Evolutionary conservation across 1,284 basidiomycete genomes (phyloP).

Genomic region (Xerocomus nothofagi): DNA sequence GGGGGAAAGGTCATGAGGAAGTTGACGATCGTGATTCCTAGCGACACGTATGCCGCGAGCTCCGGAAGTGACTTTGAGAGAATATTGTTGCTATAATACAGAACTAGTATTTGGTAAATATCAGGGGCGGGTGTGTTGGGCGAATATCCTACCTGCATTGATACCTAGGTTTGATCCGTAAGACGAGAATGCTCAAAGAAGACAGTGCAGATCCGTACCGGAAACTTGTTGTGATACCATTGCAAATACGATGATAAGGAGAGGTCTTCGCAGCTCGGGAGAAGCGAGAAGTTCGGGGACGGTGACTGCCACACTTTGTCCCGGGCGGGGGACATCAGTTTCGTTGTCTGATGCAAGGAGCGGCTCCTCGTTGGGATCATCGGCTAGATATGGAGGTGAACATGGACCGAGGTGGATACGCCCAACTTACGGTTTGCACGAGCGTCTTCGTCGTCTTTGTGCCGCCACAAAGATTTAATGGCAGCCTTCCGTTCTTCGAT

Average conservation of each 20-base stretch:
- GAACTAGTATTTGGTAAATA: conserved; percentile 53
- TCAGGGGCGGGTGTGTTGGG: neutral
- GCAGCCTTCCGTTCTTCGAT: conserved; percentile 49
- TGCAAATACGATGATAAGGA: conserved; percentile 69
- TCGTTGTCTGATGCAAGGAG: conserved; percentile 46
- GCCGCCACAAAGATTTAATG: conserved; percentile 54
- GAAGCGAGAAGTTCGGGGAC: conserved; percentile 55
- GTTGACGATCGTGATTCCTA: conserved; percentile 82
- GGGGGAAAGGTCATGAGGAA: conserved; percentile 78
- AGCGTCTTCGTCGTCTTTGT: conserved; percentile 10
- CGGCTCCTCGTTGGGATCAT: conserved; percentile 39
- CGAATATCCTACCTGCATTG: conserved; percentile 49
- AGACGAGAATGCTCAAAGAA: neutral
- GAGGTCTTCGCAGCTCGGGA: conserved; percentile 61
- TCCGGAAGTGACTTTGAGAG: conserved; percentile 76
- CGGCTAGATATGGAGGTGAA: conserved; percentile 20
- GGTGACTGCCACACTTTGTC: conserved; percentile 41
- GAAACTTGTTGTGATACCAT: conserved; percentile 82
- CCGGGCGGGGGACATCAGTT: conserved; percentile 16
- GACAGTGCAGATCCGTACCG: conserved; percentile 41
- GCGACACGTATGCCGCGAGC: conserved; percentile 73
- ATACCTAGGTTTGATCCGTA: conserved; percentile 37
- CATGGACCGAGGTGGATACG: neutral
- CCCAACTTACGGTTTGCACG: conserved; percentile 27
- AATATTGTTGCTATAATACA: conserved; percentile 90